Base-by-base conservation (phyloP, 106 monocot genomes). In the Dendrobium catenatum region DNA sequence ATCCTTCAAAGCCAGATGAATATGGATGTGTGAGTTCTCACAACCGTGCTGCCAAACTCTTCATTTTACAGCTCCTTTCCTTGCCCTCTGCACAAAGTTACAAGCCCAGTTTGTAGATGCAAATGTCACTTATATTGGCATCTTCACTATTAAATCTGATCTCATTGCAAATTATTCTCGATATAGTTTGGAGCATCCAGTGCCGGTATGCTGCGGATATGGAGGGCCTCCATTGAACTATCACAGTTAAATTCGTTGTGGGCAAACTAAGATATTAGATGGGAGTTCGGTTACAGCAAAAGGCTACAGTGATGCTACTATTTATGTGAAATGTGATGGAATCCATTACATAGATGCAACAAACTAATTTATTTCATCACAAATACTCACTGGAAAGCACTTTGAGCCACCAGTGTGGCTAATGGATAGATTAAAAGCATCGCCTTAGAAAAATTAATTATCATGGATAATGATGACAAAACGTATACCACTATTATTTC, bases 311-410 rank as follows among this genome's bases (percentile, higher is more conserved):
- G 88, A 93, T 72, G 56, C 87, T 9, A 82, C 86, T 29, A 83
- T 88, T 27, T 86, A 89, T 42, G 67, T 96, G 59, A 94, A 82
- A 61, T 94, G 96, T 94, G 96, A 96, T 86, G 96, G 96, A 31
- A 96, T 96, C 79, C 96, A 96, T 78, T 90, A 94, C 73, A 92
- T 92, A 24, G 94, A 96, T 64, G 94, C 94, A 68, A 94, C 96
- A 59, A 96, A 96, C 82, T 76, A 77, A 74, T 80, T 88, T 85
- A 84, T 92, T 76, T 83, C 96, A 47, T 89, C 92, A 15, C 86
- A 90, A 81, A 94, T 96, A 72, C 92, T 96, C 43, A 90, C 94
- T 5, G 92, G 96, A 76, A 94, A 88, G 83, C 90, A 86, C 73
- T 90, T 92, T 22, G 94, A 96, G 49, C 96, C 93, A 19, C 92